Evolutionary conservation across 2,329 filamentous ascomycete species (phyloP).

Genomic region (Ceratocystis smalleyi): DNA sequence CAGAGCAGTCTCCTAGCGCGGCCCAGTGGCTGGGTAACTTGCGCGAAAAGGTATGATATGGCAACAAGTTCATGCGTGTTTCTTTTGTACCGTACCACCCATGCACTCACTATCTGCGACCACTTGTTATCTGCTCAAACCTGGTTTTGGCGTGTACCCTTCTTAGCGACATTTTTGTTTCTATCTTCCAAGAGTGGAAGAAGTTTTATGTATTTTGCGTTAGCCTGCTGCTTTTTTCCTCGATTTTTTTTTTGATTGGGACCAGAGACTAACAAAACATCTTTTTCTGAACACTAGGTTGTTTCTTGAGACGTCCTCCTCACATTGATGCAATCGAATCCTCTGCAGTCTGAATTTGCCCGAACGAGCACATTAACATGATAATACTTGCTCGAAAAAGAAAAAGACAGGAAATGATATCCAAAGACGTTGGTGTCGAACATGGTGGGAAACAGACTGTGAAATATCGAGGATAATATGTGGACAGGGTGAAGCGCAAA

Average conservation of each 20-base stretch:
- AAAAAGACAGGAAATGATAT: not conserved
- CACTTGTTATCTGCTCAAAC: not conserved
- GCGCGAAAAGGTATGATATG: slow-evolving; percentile 66
- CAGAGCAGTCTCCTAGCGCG: slow-evolving; percentile 84
- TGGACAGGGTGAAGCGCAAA: too few species aligned
- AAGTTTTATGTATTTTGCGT: not conserved
- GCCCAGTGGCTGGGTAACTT: slow-evolving; percentile 85
- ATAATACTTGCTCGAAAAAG: not conserved
- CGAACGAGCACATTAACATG: not conserved
- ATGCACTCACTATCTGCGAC: not conserved
- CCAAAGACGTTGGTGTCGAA: not conserved
- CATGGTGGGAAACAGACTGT: not conserved
- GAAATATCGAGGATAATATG: too few species aligned
- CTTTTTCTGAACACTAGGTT: slow-evolving; percentile 1
- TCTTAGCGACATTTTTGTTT: not conserved
- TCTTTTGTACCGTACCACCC: not conserved
- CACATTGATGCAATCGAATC: not conserved
- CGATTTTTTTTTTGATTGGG: not conserved
- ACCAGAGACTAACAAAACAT: not conserved
- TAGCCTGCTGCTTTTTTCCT: not conserved
- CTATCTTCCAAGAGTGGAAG: not conserved
- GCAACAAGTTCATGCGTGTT: not conserved
- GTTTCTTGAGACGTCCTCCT: slow-evolving; percentile 12
- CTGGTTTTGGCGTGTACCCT: not conserved
- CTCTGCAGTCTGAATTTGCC: not conserved